Evolutionary conservation across 2,329 filamentous ascomycete species (phyloP).

Genomic region (Cladophialophora yegresii): DNA sequence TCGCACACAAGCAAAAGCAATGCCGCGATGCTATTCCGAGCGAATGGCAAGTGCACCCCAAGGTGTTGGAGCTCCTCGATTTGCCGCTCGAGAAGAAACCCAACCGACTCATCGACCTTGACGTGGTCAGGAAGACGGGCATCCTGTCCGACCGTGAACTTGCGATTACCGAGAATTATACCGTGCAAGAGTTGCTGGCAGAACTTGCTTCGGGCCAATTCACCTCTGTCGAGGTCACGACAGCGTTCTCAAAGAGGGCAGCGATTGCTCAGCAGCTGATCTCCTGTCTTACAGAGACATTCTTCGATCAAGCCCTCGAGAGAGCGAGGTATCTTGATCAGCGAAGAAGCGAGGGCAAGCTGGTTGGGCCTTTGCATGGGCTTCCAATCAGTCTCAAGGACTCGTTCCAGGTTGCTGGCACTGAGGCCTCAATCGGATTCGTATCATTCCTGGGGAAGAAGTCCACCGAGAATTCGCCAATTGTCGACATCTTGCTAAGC

Average conservation of each 20-base stretch:
- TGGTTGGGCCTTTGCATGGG: slow-evolving; percentile 40
- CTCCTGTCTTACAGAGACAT: slow-evolving; percentile 39
- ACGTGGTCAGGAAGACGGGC: slow-evolving; percentile 46
- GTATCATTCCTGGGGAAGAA: slow-evolving; percentile 41
- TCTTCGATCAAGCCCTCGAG: slow-evolving; percentile 38
- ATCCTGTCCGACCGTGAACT: slow-evolving; percentile 50
- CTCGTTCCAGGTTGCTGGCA: slow-evolving; percentile 37
- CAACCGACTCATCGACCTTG: slow-evolving; percentile 39
- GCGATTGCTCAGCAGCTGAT: slow-evolving; percentile 38
- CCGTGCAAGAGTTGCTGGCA: slow-evolving; percentile 45
- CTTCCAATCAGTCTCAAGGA: slow-evolving; percentile 42
- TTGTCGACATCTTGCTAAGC: slow-evolving; percentile 44
- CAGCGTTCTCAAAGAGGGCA: slow-evolving; percentile 38
- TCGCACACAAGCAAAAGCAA: slow-evolving; percentile 28
- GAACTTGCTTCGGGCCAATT: slow-evolving; percentile 32
- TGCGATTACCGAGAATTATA: slow-evolving; percentile 53
- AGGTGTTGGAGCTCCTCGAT: slow-evolving; percentile 21
- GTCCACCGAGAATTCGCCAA: slow-evolving; percentile 36
- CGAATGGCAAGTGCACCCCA: slow-evolving; percentile 38
- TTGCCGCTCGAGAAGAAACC: slow-evolving; percentile 31
- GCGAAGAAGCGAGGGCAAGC: slow-evolving; percentile 35
- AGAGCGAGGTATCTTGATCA: slow-evolving; percentile 38
- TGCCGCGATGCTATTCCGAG: slow-evolving; percentile 33
- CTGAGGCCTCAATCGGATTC: slow-evolving; percentile 41
- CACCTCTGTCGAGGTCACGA: slow-evolving; percentile 35